Percentiles rank a stretch among this genome's conserved stretches.
These are phyloP conservation scores for Acidiella bohemica DNA, from an alignment of 495 filamentous ascomycete species.

Conservation along the genomic window DNA sequence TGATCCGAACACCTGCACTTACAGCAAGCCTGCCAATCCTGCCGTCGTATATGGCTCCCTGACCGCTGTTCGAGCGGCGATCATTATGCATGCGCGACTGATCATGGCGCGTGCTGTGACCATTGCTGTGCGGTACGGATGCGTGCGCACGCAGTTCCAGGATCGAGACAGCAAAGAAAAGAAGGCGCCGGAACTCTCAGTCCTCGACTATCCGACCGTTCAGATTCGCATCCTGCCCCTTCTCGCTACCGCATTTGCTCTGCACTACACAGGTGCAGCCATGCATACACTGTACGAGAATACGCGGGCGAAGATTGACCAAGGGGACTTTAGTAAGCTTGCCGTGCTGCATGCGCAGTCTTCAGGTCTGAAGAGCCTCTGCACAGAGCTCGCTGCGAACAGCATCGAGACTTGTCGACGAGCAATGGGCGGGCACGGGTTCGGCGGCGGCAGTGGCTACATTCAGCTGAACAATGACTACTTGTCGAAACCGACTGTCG, in stretches of 20 bases:
- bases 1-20: conserved; percentile 30
- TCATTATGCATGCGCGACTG: conserved; percentile 36
- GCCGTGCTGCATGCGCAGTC: conserved; percentile 38
- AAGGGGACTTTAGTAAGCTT: conserved; percentile 31
- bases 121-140: conserved; percentile 34
- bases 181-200: conserved; percentile 29
- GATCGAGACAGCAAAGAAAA: conserved; percentile 31
- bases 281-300: conserved; percentile 32
- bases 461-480: conserved; percentile 37
- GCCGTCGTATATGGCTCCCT: conserved; percentile 36
- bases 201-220: conserved; percentile 39
- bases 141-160: conserved; percentile 34
- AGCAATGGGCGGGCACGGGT: conserved; percentile 39
- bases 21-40: conserved; percentile 31
- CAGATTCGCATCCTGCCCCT: conserved; percentile 38
- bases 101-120: conserved; percentile 37
- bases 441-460: conserved; percentile 36
- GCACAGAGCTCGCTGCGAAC: conserved; percentile 36
- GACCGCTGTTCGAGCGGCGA: conserved; percentile 35
- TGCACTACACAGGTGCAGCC: conserved; percentile 36
- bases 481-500: conserved; percentile 37
- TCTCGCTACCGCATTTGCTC: conserved; percentile 36
- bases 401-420: conserved; percentile 39
- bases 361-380: conserved; percentile 38
- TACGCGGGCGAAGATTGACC: conserved; percentile 31